A percentile compares a stretch with the other conserved stretches of the same genome.
These are phyloP conservation scores for Leptographium radiaticola DNA, from an alignment of 2,329 filamentous ascomycete species.

Conservation along the genomic window DNA sequence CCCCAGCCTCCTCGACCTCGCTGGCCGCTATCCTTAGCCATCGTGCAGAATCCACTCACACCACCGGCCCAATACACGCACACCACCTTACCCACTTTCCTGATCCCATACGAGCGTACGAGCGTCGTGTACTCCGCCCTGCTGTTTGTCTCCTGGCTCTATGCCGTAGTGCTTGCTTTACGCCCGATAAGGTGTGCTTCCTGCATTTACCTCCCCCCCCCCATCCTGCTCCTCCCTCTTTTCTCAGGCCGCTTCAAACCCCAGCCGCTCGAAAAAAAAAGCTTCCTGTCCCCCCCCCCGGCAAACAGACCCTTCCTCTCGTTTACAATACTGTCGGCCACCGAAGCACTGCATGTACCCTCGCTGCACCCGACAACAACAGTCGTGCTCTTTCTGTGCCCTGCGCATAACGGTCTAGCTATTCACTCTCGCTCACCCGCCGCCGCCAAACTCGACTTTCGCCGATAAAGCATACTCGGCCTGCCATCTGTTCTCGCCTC, in stretches of 20 bases:
- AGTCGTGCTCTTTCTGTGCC: neutral
- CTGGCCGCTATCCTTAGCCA: too few relatives aligned
- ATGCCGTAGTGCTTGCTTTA: neutral
- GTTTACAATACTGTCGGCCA: neutral
- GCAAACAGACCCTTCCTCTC: neutral
- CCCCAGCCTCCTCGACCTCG: neutral
- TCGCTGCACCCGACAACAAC: neutral
- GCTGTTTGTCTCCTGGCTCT: neutral
- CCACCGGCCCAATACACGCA: neutral
- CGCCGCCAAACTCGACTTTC: neutral
- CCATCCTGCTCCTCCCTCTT: neutral
- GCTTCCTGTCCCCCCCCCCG: neutral
- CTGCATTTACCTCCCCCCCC: neutral
- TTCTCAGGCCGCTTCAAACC: neutral
- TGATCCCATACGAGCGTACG: neutral
- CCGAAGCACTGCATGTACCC: neutral
- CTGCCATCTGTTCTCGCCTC: neutral
- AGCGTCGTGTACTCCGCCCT: neutral
- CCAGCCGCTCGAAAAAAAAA: neutral
- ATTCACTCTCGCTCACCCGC: neutral
- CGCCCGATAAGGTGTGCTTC: slow-evolving; percentile 1
- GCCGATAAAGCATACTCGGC: neutral
- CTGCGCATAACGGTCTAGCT: neutral
- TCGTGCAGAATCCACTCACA: neutral
- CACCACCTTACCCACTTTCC: neutral